Percentiles rank a stretch among this genome's conserved stretches.
These are phyloP conservation scores for Athelia psychrophila DNA, from an alignment of 1,284 basidiomycete species.

Conservation along the genomic window DNA sequence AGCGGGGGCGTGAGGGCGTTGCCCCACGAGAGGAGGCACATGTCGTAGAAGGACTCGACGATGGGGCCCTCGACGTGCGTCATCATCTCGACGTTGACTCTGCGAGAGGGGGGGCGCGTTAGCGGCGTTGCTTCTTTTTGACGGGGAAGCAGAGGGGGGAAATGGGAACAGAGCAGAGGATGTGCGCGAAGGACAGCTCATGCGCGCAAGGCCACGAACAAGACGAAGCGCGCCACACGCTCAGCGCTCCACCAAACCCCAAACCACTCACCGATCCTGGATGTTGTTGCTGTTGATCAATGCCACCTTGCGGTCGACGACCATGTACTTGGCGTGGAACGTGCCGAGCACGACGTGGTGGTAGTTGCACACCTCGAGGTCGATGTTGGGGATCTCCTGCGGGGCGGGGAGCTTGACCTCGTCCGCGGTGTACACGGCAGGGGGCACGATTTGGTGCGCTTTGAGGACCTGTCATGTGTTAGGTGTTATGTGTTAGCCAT, in stretches of 20 bases:
- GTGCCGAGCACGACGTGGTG: conserved; percentile 61
- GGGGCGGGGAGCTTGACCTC: conserved; percentile 54
- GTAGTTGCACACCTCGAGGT: conserved; percentile 59
- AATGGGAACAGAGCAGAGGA: too few species aligned
- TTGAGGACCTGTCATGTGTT: conserved; percentile 55
- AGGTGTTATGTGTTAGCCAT: too few species aligned
- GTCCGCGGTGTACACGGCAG: conserved; percentile 41
- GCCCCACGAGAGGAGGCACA: conserved; percentile 67
- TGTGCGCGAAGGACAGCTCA: too few species aligned
- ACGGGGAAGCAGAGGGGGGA: too few species aligned
- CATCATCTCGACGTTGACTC: conserved; percentile 67
- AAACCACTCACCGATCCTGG: conserved; percentile 53
- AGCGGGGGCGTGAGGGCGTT: conserved; percentile 56
- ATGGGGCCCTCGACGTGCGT: conserved; percentile 65
- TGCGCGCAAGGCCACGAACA: too few species aligned
- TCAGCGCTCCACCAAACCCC: too few species aligned
- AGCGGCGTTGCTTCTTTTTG: too few species aligned
- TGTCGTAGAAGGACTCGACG: conserved; percentile 74
- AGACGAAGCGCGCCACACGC: too few species aligned
- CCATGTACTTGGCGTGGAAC: conserved; percentile 77
- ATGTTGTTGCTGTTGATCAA: conserved; percentile 77
- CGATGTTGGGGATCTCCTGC: conserved; percentile 58
- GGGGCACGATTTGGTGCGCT: conserved; percentile 51
- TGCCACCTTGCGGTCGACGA: conserved; percentile 73
- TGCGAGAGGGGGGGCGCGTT: too few species aligned